Percentiles rank a stretch among this genome's conserved stretches.
Conservation (phyloP, 2,329 filamentous ascomycete genomes). For the Sclerotinia trifoliorum region DNA sequence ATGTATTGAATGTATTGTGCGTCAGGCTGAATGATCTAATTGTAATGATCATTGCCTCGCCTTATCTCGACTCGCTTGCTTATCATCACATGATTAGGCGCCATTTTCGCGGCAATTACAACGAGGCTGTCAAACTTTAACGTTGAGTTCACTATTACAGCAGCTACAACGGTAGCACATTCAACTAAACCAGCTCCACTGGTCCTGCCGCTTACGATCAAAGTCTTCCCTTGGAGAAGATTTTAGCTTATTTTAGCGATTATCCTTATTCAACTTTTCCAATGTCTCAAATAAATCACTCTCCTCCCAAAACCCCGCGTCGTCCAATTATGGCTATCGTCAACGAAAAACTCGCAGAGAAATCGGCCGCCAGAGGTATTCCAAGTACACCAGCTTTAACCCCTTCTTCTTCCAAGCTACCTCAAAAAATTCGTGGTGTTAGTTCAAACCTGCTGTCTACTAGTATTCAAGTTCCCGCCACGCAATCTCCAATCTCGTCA, state of each 20-base stretch:
- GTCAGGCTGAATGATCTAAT: conserved; percentile 17
- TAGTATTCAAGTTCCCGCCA: conserved; percentile 16
- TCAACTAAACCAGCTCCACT: conserved; percentile 18
- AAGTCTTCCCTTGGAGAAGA: neutral
- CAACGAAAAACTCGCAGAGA: conserved; percentile 20
- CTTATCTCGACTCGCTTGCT: conserved; percentile 21
- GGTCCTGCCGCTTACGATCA: neutral
- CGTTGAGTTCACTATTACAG: conserved; percentile 14
- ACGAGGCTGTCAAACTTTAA: conserved; percentile 18
- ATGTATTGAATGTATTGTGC: neutral
- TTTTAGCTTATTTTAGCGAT: conserved; percentile 11
- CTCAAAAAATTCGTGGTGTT: conserved; percentile 19
- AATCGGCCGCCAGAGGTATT: conserved; percentile 18
- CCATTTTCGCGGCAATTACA: conserved; percentile 16
- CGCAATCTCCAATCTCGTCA: conserved; percentile 15
- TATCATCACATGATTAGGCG: conserved; percentile 18
- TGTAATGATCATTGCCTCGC: conserved; percentile 10
- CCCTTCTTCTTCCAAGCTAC: conserved; percentile 18
- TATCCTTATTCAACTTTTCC: conserved; percentile 11
- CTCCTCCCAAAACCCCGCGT: conserved; percentile 26
- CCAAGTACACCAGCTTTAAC: conserved; percentile 9
- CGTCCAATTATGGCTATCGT: conserved; percentile 26
- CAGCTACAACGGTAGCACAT: conserved; percentile 23
- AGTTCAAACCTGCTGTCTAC: neutral
- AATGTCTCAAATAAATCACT: conserved; percentile 27